Conservation (phyloP, 2,329 filamentous ascomycete species). For the Pseudogymnoascus sp. region DNA sequence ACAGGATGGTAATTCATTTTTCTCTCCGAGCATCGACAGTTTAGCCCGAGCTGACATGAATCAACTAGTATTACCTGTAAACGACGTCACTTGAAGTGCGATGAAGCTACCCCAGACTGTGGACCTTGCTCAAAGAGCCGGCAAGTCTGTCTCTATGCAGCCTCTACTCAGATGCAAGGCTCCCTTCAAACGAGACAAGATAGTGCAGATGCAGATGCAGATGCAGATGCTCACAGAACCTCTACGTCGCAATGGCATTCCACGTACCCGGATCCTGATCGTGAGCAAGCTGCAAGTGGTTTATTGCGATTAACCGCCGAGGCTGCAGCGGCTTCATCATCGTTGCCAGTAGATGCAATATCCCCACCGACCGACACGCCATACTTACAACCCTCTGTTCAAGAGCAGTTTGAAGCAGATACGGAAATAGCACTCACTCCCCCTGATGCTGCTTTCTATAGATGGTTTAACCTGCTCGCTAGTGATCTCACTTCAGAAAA, state of each 20-base stretch:
- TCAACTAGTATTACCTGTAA: constrained; percentile 35
- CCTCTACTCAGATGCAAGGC: background rate
- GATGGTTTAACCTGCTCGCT: constrained; percentile 15
- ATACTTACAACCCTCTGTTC: background rate
- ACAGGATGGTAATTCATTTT: constrained; percentile 31
- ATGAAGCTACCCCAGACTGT: constrained; percentile 38
- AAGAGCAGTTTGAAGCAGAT: background rate
- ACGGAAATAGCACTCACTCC: constrained; percentile 9
- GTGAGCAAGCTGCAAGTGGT: constrained; percentile 10
- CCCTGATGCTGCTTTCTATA: constrained; percentile 10
- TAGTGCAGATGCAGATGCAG: background rate
- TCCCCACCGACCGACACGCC: background rate
- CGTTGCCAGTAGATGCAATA: background rate
- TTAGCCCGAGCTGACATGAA: background rate
- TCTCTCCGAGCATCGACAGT: background rate
- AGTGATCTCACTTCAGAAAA: constrained; percentile 9
- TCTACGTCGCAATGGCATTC: background rate
- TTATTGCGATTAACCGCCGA: constrained; percentile 5
- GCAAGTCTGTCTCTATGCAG: constrained; percentile 35
- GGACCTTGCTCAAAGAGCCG: constrained; percentile 37
- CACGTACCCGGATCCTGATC: constrained; percentile 6
- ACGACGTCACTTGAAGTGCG: constrained; percentile 40
- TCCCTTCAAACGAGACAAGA: background rate
- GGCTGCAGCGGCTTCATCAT: background rate
- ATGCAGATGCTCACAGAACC: background rate